Evolutionary conservation across 306 rosid species (phyloP), one percentile per base, ranked within the genome.

Genomic region (Acmispon strigosus): DNA sequence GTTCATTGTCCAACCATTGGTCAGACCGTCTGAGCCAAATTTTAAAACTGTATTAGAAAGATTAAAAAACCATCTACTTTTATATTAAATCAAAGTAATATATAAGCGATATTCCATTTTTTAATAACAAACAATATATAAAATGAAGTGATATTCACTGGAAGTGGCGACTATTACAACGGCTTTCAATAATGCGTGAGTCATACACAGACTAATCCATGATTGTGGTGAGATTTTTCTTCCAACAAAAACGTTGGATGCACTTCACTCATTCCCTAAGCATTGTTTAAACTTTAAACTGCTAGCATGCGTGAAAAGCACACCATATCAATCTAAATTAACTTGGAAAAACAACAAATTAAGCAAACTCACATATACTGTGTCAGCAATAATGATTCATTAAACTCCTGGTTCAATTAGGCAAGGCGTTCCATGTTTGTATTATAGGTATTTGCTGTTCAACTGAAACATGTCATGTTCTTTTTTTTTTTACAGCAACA

Each of bases 231-330:
- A 27, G 32, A 27, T 2, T 27, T 27, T 27, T 66, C 5, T 41
- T 63, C 3, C n/a, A 13, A 36, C n/a, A 13, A 36, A 10, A 67
- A 32, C 34, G 9, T 61, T 62, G 47, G 0, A 45, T 19, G 41
- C 27, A 72, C 61, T 62, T 63, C 8, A 70, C 18, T 52, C 13
- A 3, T 71, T 7, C 29, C 50, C 4, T 36, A 0, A 4, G 36
- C 41, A 13, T 53, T 42, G 22, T 58, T 73, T 57, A 20, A 6
- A 22, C 1, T 22, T 27, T 32, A 32, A 32, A 32, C 20, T 8
- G 24, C 34, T 51, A 36, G 47, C 75, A 66, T 78, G 65, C 61
- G 58, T 70, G 12, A 48, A 66, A 78, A 78, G 54, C 12, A 39
- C 14, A 43, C 27, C 48, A 7, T 15, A 10, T n/a, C 19, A 47